Conservation (phyloP, 805 yeast genomes). For the Saccharomyces kudriavzevii region DNA sequence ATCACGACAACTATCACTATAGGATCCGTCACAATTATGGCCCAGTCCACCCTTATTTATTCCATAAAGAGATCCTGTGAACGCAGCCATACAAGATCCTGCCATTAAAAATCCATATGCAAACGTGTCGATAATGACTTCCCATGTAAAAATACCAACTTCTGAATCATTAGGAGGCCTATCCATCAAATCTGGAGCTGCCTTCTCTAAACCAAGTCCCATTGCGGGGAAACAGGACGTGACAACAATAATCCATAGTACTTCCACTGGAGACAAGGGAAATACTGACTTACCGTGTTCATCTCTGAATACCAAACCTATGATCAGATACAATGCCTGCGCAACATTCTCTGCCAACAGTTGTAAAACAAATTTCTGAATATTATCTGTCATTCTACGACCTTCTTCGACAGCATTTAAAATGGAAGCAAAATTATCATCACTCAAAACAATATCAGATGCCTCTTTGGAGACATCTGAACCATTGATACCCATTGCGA, state of each 20-base stretch:
- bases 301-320: slow-evolving; percentile 78
- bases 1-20: slow-evolving; percentile 41
- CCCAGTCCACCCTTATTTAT: slow-evolving; percentile 62
- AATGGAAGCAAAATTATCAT: slow-evolving; percentile 92
- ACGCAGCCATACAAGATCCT: slow-evolving; percentile 55
- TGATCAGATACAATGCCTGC: slow-evolving; percentile 71
- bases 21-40: slow-evolving; percentile 47
- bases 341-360: slow-evolving; percentile 94
- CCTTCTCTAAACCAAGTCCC: slow-evolving; percentile 93
- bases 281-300: slow-evolving; percentile 60
- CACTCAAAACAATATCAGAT: slow-evolving; percentile 92
- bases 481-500: slow-evolving; percentile 88
- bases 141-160: slow-evolving; percentile 71
- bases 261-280: slow-evolving; percentile 96
- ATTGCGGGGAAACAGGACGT: slow-evolving; percentile 99
- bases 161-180: slow-evolving; percentile 86
- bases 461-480: slow-evolving; percentile 99
- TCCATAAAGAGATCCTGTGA: slow-evolving; percentile 60
- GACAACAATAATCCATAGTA: slow-evolving; percentile 89
- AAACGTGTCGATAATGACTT: slow-evolving; percentile 60
- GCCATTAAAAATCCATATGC: slow-evolving; percentile 73
- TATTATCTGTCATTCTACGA: slow-evolving; percentile 90
- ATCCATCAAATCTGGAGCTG: slow-evolving; percentile 88
- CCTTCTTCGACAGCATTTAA: slow-evolving; percentile 93
- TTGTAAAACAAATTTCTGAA: slow-evolving; percentile 90